Evolutionary conservation across 1,139 yeast species (phyloP).

Genomic region (Yamadazyma atmosphaerica): DNA sequence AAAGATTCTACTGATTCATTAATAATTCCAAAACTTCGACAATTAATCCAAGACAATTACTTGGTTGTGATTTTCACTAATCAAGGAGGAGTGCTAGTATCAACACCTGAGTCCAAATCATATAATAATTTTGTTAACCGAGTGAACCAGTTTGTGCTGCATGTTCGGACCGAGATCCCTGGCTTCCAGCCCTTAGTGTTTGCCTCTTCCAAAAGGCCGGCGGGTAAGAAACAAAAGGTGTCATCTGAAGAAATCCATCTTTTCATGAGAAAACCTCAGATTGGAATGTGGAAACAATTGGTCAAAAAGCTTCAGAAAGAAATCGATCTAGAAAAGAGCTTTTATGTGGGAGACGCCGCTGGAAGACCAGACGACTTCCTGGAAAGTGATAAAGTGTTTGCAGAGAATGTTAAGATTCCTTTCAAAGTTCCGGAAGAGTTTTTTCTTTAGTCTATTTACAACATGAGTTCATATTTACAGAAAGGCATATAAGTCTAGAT

Average conservation of each 20-base stretch:
- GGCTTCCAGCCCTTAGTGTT: constrained; percentile 48
- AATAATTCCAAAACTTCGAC: constrained; percentile 28
- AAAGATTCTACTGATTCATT: constrained; percentile 9
- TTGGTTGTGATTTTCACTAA: constrained; percentile 76
- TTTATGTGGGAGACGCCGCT: constrained; percentile 96
- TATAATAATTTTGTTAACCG: constrained; percentile 47
- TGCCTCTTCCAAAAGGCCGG: constrained; percentile 60
- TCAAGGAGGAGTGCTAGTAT: constrained; percentile 65
- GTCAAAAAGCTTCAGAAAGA: constrained; percentile 30
- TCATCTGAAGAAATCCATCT: constrained; percentile 36
- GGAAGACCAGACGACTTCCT: constrained; percentile 77
- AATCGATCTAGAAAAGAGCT: constrained; percentile 46
- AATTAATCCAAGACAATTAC: constrained; percentile 25
- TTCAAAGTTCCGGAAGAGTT: constrained; percentile 74
- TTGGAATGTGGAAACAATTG: constrained; percentile 68
- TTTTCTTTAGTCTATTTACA: constrained; percentile 17
- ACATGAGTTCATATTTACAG: neutral
- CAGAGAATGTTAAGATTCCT: constrained; percentile 49
- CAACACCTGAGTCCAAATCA: constrained; percentile 48
- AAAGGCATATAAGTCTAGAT: neutral
- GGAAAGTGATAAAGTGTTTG: constrained; percentile 74
- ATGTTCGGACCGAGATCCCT: constrained; percentile 19
- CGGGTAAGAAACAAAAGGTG: constrained; percentile 24
- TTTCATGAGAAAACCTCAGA: constrained; percentile 67
- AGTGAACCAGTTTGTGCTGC: constrained; percentile 35